Percentiles rank a stretch among this genome's conserved stretches.
Evolutionary conservation across 1,284 basidiomycete genomes (phyloP).

Genomic region (Ganoderma sinense): DNA sequence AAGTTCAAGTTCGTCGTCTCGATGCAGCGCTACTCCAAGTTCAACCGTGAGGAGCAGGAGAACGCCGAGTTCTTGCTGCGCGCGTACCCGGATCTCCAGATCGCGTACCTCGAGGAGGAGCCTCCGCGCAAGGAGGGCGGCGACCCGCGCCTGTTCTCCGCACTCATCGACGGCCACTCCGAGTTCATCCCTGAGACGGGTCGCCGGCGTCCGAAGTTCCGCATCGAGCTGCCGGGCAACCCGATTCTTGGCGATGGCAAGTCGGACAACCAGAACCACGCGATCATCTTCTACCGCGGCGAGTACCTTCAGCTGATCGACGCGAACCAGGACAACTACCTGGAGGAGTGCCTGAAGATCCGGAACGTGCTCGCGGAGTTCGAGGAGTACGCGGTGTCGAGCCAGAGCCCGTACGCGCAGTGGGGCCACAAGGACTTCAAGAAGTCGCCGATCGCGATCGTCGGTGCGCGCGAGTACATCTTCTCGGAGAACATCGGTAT

Average conservation of each 20-base stretch:
- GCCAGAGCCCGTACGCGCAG: slow-evolving; percentile 90
- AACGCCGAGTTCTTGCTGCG: slow-evolving; percentile 98
- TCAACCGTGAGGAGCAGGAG: slow-evolving; percentile 99
- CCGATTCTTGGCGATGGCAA: slow-evolving; percentile 99
- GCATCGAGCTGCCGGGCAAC: slow-evolving; percentile 98
- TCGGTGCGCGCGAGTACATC: slow-evolving; percentile 99
- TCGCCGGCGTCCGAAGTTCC: slow-evolving; percentile 94
- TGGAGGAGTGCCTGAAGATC: slow-evolving; percentile 99
- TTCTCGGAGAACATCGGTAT: slow-evolving; percentile 99
- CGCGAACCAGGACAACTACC: slow-evolving; percentile 99
- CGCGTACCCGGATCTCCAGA: slow-evolving; percentile 99
- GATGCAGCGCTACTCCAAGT: slow-evolving; percentile 99
- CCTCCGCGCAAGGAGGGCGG: slow-evolving; percentile 93
- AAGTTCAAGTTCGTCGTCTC: slow-evolving; percentile 99
- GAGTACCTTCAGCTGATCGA: slow-evolving; percentile 99
- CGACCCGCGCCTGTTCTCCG: slow-evolving; percentile 95
- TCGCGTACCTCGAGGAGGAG: slow-evolving; percentile 98
- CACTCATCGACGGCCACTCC: slow-evolving; percentile 97
- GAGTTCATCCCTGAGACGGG: slow-evolving; percentile 93
- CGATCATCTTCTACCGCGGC: slow-evolving; percentile 98
- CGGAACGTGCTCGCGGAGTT: slow-evolving; percentile 98
- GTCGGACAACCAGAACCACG: slow-evolving; percentile 99
- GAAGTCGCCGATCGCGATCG: slow-evolving; percentile 92
- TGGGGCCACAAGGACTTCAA: slow-evolving; percentile 90
- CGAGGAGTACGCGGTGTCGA: slow-evolving; percentile 90